Base-by-base conservation (phyloP, 352 stramenopile genomes). In the Phytophthora chlamydospora region DNA sequence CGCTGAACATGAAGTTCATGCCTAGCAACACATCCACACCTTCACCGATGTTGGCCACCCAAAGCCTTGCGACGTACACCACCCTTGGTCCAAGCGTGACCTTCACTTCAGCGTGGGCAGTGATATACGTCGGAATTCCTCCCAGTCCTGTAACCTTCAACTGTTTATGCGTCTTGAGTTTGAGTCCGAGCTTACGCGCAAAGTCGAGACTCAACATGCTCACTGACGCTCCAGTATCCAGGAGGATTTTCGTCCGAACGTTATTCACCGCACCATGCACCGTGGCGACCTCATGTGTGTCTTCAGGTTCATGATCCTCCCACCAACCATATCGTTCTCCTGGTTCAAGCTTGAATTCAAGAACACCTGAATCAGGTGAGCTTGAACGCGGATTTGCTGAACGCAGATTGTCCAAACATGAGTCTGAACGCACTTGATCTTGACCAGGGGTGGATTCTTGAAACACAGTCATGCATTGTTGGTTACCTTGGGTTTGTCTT, bases 1-100 rank as follows among this genome's bases (percentile, higher is more conserved):
- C 35, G 6, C 24, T 14, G 8, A 58, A 14, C 59, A 73, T 74
- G 45, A 72, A 76, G 17, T 76, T 46, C 56, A 72, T 62, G 1
- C 67, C 62, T 0, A 76, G 53, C 0, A 76, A 41, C 8, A 43
- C 65, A 2, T 73, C 53, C 17, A 73, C 44, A 0, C 62, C 68
- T 8, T 67, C 36, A 1, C 57, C 62, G 6, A 76, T 47, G 36
- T 73, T 73, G 0, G 38, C 62, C 3, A 50, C 35, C 67, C 57
- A 75, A 0, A 72, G 12, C 19, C 31, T 31, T 1, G 24, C 35
- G 19, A 45, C 34, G 43, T 75, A 72, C 0, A 58, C 52, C 5
- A 69, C 16, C 1, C 40, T 45, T 12, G 45, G 3, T 0, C 68
- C 62, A 0, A 73, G 39, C 0, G 58, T 76, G 19, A 76, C 39